Percentiles rank a stretch among this genome's conserved stretches.
These are phyloP conservation scores for Phytophthora megakarya DNA, from an alignment of 352 stramenopile genomes.

Conservation along the genomic window DNA sequence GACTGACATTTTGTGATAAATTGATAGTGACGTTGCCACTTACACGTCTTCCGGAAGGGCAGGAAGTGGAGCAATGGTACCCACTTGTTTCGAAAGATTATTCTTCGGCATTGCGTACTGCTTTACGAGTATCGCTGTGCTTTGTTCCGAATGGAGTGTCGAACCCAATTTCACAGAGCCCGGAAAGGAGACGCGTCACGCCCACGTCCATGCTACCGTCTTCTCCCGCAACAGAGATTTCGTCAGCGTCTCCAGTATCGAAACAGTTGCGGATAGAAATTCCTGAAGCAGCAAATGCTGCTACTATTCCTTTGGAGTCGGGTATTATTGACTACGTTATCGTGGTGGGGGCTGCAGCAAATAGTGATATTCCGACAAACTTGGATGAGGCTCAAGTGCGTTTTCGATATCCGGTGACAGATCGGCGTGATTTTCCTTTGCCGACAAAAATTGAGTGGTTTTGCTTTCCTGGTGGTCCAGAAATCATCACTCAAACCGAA, in stretches of 20 bases:
- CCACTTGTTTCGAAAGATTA: slow-evolving; percentile 59
- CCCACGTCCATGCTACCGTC: slow-evolving; percentile 21
- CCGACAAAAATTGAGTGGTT: slow-evolving; percentile 92
- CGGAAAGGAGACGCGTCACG: slow-evolving; percentile 27
- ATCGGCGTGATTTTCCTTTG: slow-evolving; percentile 66
- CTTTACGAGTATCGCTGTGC: slow-evolving; percentile 73
- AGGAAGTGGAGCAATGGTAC: slow-evolving; percentile 89
- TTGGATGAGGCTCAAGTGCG: slow-evolving; percentile 61
- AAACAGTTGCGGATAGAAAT: slow-evolving; percentile 26
- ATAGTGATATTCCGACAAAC: neutral
- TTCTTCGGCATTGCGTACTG: slow-evolving; percentile 53
- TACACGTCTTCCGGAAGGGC: slow-evolving; percentile 62
- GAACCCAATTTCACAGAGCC: slow-evolving; percentile 14
- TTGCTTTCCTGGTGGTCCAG: slow-evolving; percentile 75
- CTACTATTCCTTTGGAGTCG: slow-evolving; percentile 47
- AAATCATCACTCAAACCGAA: slow-evolving; percentile 54
- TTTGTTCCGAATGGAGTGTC: slow-evolving; percentile 51
- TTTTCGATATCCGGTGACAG: slow-evolving; percentile 61
- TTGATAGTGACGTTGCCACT: slow-evolving; percentile 56
- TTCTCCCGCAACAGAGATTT: slow-evolving; percentile 38
- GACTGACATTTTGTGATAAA: neutral
- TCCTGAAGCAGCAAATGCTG: neutral
- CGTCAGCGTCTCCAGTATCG: slow-evolving; percentile 41
- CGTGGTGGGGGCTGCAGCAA: slow-evolving; percentile 48
- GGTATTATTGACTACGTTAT: slow-evolving; percentile 84